A percentile compares a stretch with the other conserved stretches of the same genome.
phyloP scores from a whole-genome alignment of 805 yeast genomes.

The Kockiozyma suomiensis region DNA sequence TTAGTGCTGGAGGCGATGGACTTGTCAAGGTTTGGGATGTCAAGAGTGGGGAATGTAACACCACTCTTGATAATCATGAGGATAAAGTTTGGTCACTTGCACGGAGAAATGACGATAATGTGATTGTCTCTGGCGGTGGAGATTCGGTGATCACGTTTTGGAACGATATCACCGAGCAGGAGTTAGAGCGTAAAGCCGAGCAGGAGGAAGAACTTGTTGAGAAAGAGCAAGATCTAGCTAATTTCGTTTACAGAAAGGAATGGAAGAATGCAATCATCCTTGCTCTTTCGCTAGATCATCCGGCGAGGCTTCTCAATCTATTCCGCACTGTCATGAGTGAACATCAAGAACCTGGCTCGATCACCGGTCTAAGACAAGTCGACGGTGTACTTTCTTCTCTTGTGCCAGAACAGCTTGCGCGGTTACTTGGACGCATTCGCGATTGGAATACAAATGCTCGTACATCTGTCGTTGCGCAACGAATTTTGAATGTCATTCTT shows the following conservation, averaged over 20 bases:
- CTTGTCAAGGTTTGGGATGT: slow-evolving; percentile 88
- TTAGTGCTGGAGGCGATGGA: slow-evolving; percentile 89
- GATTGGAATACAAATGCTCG: slow-evolving; percentile 94
- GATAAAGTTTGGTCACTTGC: slow-evolving; percentile 94
- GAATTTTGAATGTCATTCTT: slow-evolving; percentile 67
- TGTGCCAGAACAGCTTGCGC: slow-evolving; percentile 59
- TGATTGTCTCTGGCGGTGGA: slow-evolving; percentile 86
- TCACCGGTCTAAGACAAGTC: slow-evolving; percentile 60
- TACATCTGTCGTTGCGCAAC: slow-evolving; percentile 79
- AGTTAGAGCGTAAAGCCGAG: slow-evolving; percentile 52
- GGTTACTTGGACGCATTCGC: slow-evolving; percentile 72
- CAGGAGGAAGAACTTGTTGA: slow-evolving; percentile 69
- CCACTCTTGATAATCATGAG: slow-evolving; percentile 86
- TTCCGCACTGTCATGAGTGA: slow-evolving; percentile 61
- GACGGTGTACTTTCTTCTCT: slow-evolving; percentile 65
- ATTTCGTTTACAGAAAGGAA: slow-evolving; percentile 68
- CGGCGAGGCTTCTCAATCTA: slow-evolving; percentile 82
- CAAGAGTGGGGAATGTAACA: slow-evolving; percentile 71
- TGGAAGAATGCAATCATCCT: slow-evolving; percentile 88
- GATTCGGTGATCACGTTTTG: slow-evolving; percentile 90
- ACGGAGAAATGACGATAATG: slow-evolving; percentile 63
- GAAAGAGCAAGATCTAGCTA: slow-evolving; percentile 83
- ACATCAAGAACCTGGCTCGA: slow-evolving; percentile 50
- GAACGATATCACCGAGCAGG: slow-evolving; percentile 84
- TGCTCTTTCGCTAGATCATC: slow-evolving; percentile 86